A percentile compares a stretch with the other conserved stretches of the same genome.
These are phyloP conservation scores for Pulveroboletus ravenelii DNA, from an alignment of 768 basidiomycete genomes.

Conservation along the genomic window DNA sequence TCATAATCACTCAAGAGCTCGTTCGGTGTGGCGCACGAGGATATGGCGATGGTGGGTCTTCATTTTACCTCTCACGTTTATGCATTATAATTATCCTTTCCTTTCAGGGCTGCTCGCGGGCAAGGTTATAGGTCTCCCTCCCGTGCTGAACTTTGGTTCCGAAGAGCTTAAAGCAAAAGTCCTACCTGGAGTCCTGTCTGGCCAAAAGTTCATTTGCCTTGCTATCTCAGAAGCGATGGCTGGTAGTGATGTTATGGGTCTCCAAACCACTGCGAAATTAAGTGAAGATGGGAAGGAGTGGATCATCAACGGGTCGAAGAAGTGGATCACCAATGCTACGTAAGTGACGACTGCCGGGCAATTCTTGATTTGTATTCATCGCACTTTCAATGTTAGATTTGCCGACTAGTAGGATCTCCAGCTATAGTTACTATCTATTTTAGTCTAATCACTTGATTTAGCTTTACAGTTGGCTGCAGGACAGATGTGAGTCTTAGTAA, in stretches of 20 bases:
- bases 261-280: conserved; percentile 57
- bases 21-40: conserved; percentile 52
- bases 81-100: neutral
- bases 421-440: neutral
- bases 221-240: conserved; percentile 78
- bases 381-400: conserved; percentile 29
- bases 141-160: conserved; percentile 63
- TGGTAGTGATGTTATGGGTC: conserved; percentile 62
- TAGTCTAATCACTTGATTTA: conserved; percentile 29
- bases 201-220: conserved; percentile 67
- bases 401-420: conserved; percentile 31
- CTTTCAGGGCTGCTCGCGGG: conserved; percentile 45
- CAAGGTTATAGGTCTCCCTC: conserved; percentile 65
- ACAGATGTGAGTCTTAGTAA: conserved; percentile 38
- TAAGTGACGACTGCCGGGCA: conserved; percentile 20
- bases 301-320: conserved; percentile 73
- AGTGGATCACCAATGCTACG: conserved; percentile 63
- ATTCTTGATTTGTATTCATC: conserved; percentile 2
- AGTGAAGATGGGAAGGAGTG: conserved; percentile 64
- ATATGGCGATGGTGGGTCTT: conserved; percentile 54
- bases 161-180: conserved; percentile 46
- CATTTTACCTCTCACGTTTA: neutral
- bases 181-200: conserved; percentile 48
- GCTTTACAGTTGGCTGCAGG: conserved; percentile 57
- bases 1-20: conserved; percentile 65